These are phyloP conservation scores for Verbena officinalis DNA, from an alignment of 257 asterid genomes.

Conservation along the genomic window DNA sequence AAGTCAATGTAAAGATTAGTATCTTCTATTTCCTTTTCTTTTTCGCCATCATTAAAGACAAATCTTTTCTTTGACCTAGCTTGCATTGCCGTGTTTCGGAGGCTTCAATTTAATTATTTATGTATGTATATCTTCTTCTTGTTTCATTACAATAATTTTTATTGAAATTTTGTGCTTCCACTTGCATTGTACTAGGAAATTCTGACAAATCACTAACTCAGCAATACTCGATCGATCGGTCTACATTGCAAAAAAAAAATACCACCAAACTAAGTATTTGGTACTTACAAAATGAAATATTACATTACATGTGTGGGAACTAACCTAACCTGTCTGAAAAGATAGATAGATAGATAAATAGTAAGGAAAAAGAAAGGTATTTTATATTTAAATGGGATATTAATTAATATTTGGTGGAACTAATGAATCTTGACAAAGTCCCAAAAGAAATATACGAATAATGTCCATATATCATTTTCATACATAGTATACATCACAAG, in stretches of 20 bases:
- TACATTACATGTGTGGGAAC: not conserved
- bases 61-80: not conserved
- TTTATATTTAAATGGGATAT: not conserved
- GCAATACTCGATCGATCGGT: not conserved
- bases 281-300: not conserved
- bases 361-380: not conserved
- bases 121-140: not conserved
- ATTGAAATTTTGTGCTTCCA: not conserved
- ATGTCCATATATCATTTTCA: conserved; percentile 3
- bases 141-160: not conserved
- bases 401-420: not conserved
- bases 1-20: conserved; percentile 20
- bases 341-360: not conserved
- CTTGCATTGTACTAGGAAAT: no score
- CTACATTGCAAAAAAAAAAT: not conserved
- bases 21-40: conserved; percentile 5
- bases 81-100: conserved; percentile 35
- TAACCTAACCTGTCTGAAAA: not conserved
- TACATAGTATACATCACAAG: conserved; percentile 29
- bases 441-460: not conserved
- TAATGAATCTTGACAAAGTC: conserved; percentile 19
- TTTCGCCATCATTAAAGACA: conserved; percentile 1
- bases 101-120: conserved; percentile 22
- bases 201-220: no score
- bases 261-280: no score